Evolutionary conservation across 495 filamentous ascomycete genomes (phyloP), one percentile per base, ranked within the genome.

Genomic region (Chaetomium tenue): DNA sequence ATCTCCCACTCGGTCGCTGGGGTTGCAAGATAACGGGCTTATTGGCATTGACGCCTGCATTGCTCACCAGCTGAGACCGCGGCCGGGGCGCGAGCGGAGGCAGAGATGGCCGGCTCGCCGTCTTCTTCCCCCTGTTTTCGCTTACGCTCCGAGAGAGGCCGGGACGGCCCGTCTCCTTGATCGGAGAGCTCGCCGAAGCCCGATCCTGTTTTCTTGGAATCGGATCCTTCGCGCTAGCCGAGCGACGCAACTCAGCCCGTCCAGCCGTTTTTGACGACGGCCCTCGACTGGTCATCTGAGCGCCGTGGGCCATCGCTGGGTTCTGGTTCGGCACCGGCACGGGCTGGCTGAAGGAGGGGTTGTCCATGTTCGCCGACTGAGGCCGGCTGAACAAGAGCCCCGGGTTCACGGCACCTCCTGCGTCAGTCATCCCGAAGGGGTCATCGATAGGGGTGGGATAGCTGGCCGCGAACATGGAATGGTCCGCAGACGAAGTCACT

Each of bases 111-210:
- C 76, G 73, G 20, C 71, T 67, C 5, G 53, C 48, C 13, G 68
- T 60, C 53, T 77, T 80, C 68, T 77, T 76, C 5, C 72, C 76
- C 42, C 77, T 66, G 46, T 69, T 80, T 64, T 86, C 83, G 65
- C 83, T 89, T 20, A 85, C 69, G 69, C 88, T 91, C 42, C 87
- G 83, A 25, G 83, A 83, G 46, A 90, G 68, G 0, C 79, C 80
- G 8, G 86, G 85, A 12, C 84, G 82, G 28, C 76, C 73, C 2
- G 76, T 65, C 18, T 76, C 64, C 58, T 80, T 82, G 65, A 82
- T 75, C 6, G 85, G 86, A 23, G 84, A 84, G 66, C 82, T 87
- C 39, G 82, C 78, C 11, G 79, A 78, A 18, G 72, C 72, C 52
- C 76, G 76, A 47, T 81, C 79, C 51, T 72, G 75, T 47, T 73